phyloP scores from a whole-genome alignment of 208 protist species.

The Leishmania martiniquensis region DNA sequence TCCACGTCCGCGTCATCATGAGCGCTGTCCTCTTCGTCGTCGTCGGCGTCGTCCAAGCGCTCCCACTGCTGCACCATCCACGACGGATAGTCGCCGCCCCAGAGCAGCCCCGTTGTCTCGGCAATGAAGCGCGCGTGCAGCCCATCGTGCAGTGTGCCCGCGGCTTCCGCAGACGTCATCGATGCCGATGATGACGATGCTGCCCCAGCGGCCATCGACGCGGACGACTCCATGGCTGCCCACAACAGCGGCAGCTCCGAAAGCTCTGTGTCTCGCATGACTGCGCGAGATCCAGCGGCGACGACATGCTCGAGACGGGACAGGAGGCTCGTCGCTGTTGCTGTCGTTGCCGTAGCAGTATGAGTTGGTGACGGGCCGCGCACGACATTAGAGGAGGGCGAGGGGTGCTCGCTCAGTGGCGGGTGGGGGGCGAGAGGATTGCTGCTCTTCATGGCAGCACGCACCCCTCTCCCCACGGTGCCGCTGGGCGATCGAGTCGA shows the following conservation, averaged over 20 bases:
- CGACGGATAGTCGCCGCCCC: constrained; percentile 24
- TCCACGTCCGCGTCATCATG: background rate
- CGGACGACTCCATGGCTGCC: constrained; percentile 16
- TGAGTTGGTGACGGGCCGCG: background rate
- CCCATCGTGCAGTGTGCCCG: background rate
- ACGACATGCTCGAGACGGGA: constrained; percentile 9
- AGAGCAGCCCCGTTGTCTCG: constrained; percentile 25
- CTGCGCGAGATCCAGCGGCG: background rate
- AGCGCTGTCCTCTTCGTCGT: constrained; percentile 13
- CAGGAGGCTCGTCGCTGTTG: constrained; percentile 8
- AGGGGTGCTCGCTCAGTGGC: background rate
- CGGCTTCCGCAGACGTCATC: background rate
- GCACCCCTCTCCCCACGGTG: background rate
- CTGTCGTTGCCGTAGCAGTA: background rate
- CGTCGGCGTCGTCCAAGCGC: constrained; percentile 14
- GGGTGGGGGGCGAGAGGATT: background rate
- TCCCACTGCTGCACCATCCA: constrained; percentile 33
- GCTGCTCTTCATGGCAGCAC: background rate
- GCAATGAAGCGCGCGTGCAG: constrained; percentile 21
- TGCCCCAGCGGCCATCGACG: background rate
- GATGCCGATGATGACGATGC: background rate
- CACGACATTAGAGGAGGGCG: background rate
- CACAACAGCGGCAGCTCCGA: constrained; percentile 29
- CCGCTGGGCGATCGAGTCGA: background rate
- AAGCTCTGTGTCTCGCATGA: background rate